These are phyloP conservation scores for Pseudozyma pruni DNA, from an alignment of 1,284 basidiomycete species.

Conservation along the genomic window DNA sequence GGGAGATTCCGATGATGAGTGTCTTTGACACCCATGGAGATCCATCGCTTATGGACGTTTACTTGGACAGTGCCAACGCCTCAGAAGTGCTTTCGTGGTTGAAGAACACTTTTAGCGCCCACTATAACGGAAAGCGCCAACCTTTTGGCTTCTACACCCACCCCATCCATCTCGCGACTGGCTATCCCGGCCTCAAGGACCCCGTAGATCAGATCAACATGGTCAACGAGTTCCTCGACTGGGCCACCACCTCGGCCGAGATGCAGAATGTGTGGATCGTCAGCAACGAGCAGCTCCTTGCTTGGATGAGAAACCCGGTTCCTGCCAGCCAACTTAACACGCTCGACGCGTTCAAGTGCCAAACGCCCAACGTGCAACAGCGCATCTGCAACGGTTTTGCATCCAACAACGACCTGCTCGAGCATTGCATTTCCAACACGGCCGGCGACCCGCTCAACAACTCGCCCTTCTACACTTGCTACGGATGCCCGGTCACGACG, in stretches of 20 bases:
- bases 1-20: constrained; percentile 61
- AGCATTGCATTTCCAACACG: constrained; percentile 60
- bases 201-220: constrained; percentile 65
- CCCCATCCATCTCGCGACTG: constrained; percentile 79
- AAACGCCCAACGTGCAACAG: constrained; percentile 46
- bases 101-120: constrained; percentile 77
- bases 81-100: constrained; percentile 75
- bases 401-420: constrained; percentile 50
- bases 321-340: constrained; percentile 63
- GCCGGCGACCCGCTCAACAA: constrained; percentile 59
- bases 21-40: constrained; percentile 52
- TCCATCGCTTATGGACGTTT: constrained; percentile 80
- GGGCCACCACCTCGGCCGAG: constrained; percentile 71
- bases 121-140: constrained; percentile 76
- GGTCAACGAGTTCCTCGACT: constrained; percentile 83
- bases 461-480: constrained; percentile 63
- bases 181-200: constrained; percentile 61
- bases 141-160: constrained; percentile 85
- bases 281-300: constrained; percentile 78
- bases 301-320: constrained; percentile 79
- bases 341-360: constrained; percentile 61
- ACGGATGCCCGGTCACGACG: constrained; percentile 57
- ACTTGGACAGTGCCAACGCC: constrained; percentile 72
- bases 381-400: constrained; percentile 62
- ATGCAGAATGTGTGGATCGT: constrained; percentile 79